phyloP scores from a whole-genome alignment of 2,329 filamentous ascomycete genomes.

The Herpotrichia juniperi region DNA sequence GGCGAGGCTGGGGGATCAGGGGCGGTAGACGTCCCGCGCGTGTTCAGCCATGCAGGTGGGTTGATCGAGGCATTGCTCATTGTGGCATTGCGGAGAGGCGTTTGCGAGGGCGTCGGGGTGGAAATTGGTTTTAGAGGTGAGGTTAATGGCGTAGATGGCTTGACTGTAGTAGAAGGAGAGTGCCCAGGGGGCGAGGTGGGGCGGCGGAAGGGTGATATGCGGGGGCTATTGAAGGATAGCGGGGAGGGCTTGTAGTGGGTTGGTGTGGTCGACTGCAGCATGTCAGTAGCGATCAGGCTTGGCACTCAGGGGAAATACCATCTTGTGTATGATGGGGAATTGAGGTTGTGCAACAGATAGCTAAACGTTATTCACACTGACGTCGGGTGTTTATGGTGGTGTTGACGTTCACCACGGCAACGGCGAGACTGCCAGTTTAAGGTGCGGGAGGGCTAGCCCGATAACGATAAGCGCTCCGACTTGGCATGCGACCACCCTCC shows the following conservation, averaged over 20 bases:
- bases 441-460: conserved; percentile 4
- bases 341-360: conserved; percentile 1
- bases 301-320: conserved; percentile 6
- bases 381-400: conserved; percentile 17
- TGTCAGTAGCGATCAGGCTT: conserved; percentile 1
- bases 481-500: not conserved
- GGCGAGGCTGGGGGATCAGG: conserved; percentile 39
- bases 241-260: conserved; percentile 49
- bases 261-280: conserved; percentile 37
- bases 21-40: conserved; percentile 31
- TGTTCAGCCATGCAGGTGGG: conserved; percentile 44
- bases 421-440: conserved; percentile 4
- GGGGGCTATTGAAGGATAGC: conserved; percentile 52
- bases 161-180: conserved; percentile 48
- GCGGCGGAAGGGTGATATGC: conserved; percentile 53
- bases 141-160: conserved; percentile 46
- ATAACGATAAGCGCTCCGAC: conserved; percentile 22
- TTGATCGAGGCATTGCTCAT: conserved; percentile 41
- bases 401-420: conserved; percentile 29
- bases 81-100: conserved; percentile 37
- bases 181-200: conserved; percentile 46
- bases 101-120: conserved; percentile 34
- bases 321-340: conserved; percentile 7
- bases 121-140: conserved; percentile 48
- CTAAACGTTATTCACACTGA: not conserved